Evolutionary conservation across 164 flowering plant species (phyloP).

Genomic region (Annona cherimola): DNA sequence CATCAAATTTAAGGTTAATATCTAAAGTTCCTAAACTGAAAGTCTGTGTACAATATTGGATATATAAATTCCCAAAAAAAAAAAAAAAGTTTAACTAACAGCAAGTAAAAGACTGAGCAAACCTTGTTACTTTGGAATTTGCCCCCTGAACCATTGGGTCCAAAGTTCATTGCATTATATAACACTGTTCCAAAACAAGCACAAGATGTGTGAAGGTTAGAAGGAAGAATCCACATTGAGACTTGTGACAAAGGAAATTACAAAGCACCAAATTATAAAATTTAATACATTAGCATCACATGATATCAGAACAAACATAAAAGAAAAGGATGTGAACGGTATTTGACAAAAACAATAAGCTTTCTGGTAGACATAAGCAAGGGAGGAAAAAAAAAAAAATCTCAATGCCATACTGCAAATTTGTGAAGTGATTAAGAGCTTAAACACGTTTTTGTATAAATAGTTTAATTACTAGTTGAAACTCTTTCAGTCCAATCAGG

Average conservation of each 20-base stretch:
- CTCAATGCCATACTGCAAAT: too few species aligned
- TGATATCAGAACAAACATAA: constrained; percentile 6
- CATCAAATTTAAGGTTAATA: not conserved
- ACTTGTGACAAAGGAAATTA: constrained; percentile 10
- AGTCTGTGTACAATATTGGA: not conserved
- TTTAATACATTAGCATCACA: not conserved
- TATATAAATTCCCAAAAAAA: not conserved
- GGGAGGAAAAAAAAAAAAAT: too few species aligned
- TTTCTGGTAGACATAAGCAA: not conserved
- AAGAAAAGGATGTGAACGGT: not conserved
- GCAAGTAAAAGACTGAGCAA: constrained; percentile 10
- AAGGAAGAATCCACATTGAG: constrained; percentile 32
- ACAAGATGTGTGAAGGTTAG: constrained; percentile 50
- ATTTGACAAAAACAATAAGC: not conserved
- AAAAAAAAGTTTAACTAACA: not conserved
- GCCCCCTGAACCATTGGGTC: constrained; percentile 54
- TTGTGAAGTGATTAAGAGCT: too few species aligned
- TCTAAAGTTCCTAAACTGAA: not conserved
- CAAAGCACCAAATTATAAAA: constrained; percentile 16
- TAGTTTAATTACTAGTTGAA: too few species aligned
- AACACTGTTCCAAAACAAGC: constrained; percentile 53
- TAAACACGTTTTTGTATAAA: too few species aligned
- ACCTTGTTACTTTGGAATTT: constrained; percentile 74
- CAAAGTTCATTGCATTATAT: constrained; percentile 48
- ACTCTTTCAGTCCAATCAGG: too few species aligned